Percentiles rank a stretch among this genome's conserved stretches.
phyloP scores from a whole-genome alignment of 1,284 basidiomycete genomes.

The Tranzscheliella williamsii region DNA sequence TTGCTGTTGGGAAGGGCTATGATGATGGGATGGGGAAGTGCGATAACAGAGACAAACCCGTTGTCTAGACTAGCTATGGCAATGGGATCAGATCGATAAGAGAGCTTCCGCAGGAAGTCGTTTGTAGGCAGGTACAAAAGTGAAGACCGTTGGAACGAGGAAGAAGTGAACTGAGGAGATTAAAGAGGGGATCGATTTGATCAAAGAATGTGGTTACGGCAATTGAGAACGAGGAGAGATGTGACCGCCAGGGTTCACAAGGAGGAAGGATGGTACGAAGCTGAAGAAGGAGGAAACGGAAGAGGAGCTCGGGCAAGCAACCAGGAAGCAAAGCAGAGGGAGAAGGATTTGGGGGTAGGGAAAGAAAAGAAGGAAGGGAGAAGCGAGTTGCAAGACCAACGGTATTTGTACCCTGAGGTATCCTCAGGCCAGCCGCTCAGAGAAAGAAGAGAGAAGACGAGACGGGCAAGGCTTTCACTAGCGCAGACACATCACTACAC shows the following conservation, averaged over 20 bases:
- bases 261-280: slow-evolving; percentile 12
- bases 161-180: slow-evolving; percentile 2
- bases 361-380: slow-evolving; percentile 6
- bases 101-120: slow-evolving; percentile 30
- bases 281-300: slow-evolving; percentile 5
- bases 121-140: no score
- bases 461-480: no score
- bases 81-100: slow-evolving; percentile 1
- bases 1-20: not conserved
- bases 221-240: not conserved
- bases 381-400: not conserved
- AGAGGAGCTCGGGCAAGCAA: slow-evolving; percentile 26
- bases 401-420: not conserved
- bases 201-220: slow-evolving; percentile 12
- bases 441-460: no score
- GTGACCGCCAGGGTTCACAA: slow-evolving; percentile 46
- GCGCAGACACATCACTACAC: no score
- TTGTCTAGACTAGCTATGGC: slow-evolving; percentile 27
- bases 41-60: slow-evolving; percentile 2
- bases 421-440: no score
- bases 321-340: slow-evolving; percentile 23
- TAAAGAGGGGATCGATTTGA: not conserved
- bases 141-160: not conserved
- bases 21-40: not conserved
- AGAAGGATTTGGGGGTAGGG: slow-evolving; percentile 18